phyloP scores from a whole-genome alignment of 2,329 filamentous ascomycete genomes.

The Sphaerulina populicola region DNA sequence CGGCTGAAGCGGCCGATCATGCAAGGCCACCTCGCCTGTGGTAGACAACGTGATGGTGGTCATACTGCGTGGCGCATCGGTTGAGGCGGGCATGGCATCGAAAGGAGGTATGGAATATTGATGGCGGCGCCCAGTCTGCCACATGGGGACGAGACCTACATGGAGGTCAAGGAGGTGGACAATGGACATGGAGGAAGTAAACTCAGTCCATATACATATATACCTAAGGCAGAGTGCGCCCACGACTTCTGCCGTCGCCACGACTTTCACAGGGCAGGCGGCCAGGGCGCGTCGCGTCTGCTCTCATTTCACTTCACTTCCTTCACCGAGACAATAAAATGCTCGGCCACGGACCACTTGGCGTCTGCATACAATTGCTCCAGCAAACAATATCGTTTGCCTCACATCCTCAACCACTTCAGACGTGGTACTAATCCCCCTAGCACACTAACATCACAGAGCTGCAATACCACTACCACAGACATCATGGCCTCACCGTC shows the following conservation, averaged over 20 bases:
- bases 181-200: too few species aligned
- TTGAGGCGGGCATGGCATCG: background rate
- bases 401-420: background rate
- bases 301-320: background rate
- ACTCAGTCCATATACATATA: too few species aligned
- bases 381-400: slow-evolving; percentile 4
- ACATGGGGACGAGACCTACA: background rate
- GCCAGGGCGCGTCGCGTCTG: background rate
- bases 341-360: background rate
- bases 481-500: slow-evolving; percentile 2
- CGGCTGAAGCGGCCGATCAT: slow-evolving; percentile 4
- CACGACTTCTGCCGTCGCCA: too few species aligned
- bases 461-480: background rate
- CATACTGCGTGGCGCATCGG: background rate
- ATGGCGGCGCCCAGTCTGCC: background rate
- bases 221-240: too few species aligned
- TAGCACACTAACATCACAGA: slow-evolving; percentile 2
- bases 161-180: background rate
- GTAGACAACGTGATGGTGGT: background rate
- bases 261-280: too few species aligned
- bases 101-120: background rate
- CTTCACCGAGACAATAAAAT: background rate
- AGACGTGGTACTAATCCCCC: slow-evolving; percentile 4
- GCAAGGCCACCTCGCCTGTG: slow-evolving; percentile 3
- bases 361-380: background rate